Evolutionary conservation across 768 basidiomycete genomes (phyloP).

Genomic region (Jaapia argillacea): DNA sequence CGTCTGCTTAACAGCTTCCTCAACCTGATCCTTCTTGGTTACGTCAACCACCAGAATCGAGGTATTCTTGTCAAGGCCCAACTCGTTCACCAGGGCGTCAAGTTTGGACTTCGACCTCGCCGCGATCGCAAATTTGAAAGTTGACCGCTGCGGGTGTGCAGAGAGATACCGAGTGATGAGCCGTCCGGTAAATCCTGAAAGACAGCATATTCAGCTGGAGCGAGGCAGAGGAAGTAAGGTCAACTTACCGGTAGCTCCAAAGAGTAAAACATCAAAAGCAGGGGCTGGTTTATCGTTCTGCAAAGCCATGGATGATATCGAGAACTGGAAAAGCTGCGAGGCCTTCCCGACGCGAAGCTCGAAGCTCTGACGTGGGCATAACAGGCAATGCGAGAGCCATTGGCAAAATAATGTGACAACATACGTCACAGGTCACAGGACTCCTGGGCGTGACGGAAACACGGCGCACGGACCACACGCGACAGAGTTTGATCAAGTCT

Average conservation of each 20-base stretch:
- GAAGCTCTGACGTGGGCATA: too few species aligned
- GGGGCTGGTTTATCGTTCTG: too few species aligned
- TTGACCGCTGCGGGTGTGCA: slow-evolving; percentile 43
- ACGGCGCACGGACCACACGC: too few species aligned
- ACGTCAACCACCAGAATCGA: slow-evolving; percentile 49
- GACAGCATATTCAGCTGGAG: background rate
- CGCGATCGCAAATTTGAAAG: slow-evolving; percentile 60
- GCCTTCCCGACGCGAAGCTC: too few species aligned
- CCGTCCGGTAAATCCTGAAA: slow-evolving; percentile 55
- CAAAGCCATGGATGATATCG: too few species aligned
- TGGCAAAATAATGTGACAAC: too few species aligned
- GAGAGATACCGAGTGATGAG: slow-evolving; percentile 61
- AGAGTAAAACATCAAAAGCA: slow-evolving; percentile 10
- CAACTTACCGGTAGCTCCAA: slow-evolving; percentile 8
- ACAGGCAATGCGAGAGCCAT: too few species aligned
- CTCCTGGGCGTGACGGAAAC: too few species aligned
- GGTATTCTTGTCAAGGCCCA: slow-evolving; percentile 30
- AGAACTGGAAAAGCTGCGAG: too few species aligned
- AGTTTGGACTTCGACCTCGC: slow-evolving; percentile 62
- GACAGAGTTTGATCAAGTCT: too few species aligned
- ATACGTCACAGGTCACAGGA: too few species aligned
- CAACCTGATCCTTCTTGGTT: slow-evolving; percentile 39
- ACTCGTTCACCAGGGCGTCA: slow-evolving; percentile 35
- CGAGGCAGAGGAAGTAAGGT: background rate
- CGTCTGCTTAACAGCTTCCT: slow-evolving; percentile 42